phyloP scores from a whole-genome alignment of 805 yeast genomes.

The Myxozyma lipomycoides region DNA sequence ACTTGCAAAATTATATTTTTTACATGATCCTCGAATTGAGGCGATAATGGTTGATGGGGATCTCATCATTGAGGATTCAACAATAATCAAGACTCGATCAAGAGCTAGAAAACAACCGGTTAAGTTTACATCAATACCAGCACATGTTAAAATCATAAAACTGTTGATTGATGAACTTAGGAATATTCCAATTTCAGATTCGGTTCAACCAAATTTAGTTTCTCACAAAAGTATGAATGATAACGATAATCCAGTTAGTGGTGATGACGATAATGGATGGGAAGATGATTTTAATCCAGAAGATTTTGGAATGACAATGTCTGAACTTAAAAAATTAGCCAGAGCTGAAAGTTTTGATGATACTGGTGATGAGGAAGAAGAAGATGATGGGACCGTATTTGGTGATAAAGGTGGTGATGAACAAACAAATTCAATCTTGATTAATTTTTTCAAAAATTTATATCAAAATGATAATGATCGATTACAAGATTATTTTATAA shows the following conservation, averaged over 20 bases:
- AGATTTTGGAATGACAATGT: slow-evolving; percentile 29
- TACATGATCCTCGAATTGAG: slow-evolving; percentile 53
- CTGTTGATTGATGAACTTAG: slow-evolving; percentile 65
- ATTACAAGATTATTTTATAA: slow-evolving; percentile 4
- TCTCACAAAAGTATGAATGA: slow-evolving; percentile 14
- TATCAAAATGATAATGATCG: slow-evolving; percentile 7
- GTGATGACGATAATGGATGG: slow-evolving; percentile 42
- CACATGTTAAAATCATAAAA: slow-evolving; percentile 67
- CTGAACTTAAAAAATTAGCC: slow-evolving; percentile 19
- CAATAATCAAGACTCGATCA: slow-evolving; percentile 78
- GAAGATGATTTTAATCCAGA: slow-evolving; percentile 34
- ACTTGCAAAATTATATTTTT: slow-evolving; percentile 57
- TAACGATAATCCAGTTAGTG: slow-evolving; percentile 25
- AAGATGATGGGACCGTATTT: slow-evolving; percentile 64
- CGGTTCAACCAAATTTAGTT: slow-evolving; percentile 34
- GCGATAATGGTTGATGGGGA: slow-evolving; percentile 71
- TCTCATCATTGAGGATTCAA: slow-evolving; percentile 53
- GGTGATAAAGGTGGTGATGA: neutral
- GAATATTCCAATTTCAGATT: slow-evolving; percentile 54
- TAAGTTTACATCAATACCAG: slow-evolving; percentile 60
- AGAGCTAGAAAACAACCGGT: slow-evolving; percentile 62
- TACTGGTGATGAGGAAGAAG: slow-evolving; percentile 49
- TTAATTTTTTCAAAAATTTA: slow-evolving; percentile 5
- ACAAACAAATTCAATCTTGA: slow-evolving; percentile 1
- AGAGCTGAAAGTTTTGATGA: slow-evolving; percentile 18